Evolutionary conservation across 2,329 filamentous ascomycete genomes (phyloP), one percentile per base, ranked within the genome.

Genomic region (Reticulascus tulasneorum): DNA sequence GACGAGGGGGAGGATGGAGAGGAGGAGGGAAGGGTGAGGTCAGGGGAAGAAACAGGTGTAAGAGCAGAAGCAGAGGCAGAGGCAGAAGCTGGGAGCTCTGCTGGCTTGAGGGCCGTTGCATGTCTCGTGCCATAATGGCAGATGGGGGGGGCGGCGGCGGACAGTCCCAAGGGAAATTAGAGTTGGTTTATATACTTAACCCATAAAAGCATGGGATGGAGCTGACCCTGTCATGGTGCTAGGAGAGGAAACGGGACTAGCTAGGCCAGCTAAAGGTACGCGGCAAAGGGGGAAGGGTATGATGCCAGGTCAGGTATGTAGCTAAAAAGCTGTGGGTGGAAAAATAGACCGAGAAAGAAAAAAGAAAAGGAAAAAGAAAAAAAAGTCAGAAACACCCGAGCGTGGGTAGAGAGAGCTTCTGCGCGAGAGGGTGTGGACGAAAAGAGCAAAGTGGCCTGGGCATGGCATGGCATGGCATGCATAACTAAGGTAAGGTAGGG

Each of bases 81-180:
- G 34, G 26, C 23, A 35, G 29, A 21, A 33, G 37, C 33, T 33
- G 37, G 33, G 45, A 55, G 53, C 53, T 59, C 56, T 56, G 58
- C 53, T 54, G 56, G 54, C 51, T 54, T 52, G 55, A 62, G 50
- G 50, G 53, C 56, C 49, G 57, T 54, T 60, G 61, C 56, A 49
- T 58, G 56, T 60, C 59, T 65, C 59, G 61, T 64, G 60, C 62
- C 63, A 64, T 64, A 49, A 48, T 49, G 58, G 40, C 50, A 50
- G 47, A 57, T 49, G 51, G 54, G 56, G 47, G 40, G 56, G 55
- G 59, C 52, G 47, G 53, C 46, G 41, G 34, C 38, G 33, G 33
- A 33, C 33, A n/a, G n/a, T n/a, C 45, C 37, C 43, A 48, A 38
- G 35, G 50, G 53, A 54, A 58, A 55, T 57, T 57, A 54, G 50